Conservation (phyloP, 495 filamentous ascomycete species). For the Pseudevernia furfuracea region DNA sequence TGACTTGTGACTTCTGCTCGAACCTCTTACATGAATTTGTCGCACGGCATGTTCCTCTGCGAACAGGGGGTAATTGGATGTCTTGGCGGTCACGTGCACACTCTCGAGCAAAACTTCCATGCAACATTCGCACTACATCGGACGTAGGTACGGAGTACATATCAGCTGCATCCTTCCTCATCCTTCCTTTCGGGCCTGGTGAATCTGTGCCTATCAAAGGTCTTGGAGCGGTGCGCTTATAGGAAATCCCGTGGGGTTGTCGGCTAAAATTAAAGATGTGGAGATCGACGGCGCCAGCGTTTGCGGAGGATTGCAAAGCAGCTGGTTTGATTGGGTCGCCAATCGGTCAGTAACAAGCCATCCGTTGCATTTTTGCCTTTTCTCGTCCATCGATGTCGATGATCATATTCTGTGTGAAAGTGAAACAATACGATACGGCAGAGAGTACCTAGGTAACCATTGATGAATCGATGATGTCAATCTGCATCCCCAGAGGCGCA, state of each 20-base stretch:
- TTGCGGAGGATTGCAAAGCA: not conserved
- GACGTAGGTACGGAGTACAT: too few relatives aligned
- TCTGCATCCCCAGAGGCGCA: not conserved
- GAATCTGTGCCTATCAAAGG: not conserved
- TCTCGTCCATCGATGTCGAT: not conserved
- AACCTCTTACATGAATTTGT: too few relatives aligned
- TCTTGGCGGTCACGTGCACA: too few relatives aligned
- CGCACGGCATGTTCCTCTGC: too few relatives aligned
- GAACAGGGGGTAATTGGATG: too few relatives aligned
- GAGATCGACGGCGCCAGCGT: constrained; percentile 3
- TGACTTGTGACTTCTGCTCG: too few relatives aligned
- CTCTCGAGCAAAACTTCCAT: too few relatives aligned
- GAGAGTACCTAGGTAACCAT: not conserved
- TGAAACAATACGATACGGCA: not conserved
- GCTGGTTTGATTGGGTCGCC: not conserved
- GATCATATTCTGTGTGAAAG: not conserved
- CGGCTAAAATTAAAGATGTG: not conserved
- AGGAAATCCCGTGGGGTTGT: not conserved
- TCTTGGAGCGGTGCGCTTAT: constrained; percentile 6
- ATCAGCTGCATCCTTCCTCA: too few relatives aligned
- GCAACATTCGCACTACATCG: too few relatives aligned
- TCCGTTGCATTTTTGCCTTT: not conserved
- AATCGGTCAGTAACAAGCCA: not conserved
- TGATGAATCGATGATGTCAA: constrained; percentile 8
- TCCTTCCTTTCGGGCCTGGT: too few relatives aligned